phyloP scores from a whole-genome alignment of 2,329 filamentous ascomycete genomes.

The Ustulina deusta region DNA sequence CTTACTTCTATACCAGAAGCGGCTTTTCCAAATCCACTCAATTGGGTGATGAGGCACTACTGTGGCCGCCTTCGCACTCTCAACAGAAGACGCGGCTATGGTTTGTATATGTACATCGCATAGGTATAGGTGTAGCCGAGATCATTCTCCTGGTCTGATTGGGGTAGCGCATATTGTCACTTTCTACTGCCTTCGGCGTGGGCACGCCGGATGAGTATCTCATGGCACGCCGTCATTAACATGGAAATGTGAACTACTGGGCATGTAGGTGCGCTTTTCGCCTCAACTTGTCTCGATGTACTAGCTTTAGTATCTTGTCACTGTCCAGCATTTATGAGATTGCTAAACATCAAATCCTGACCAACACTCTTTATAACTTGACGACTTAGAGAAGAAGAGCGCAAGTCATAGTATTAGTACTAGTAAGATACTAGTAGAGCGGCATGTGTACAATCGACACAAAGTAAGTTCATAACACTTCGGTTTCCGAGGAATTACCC shows the following conservation, averaged over 20 bases:
- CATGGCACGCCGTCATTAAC: constrained; percentile 7
- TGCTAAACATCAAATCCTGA: not conserved
- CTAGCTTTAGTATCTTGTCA: not conserved
- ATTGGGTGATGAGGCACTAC: constrained; percentile 19
- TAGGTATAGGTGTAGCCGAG: not conserved
- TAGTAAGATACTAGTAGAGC: not conserved
- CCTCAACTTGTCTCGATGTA: constrained; percentile 7
- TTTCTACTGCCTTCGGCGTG: not conserved
- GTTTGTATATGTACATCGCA: not conserved
- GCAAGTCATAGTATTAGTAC: not conserved
- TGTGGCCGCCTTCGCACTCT: constrained; percentile 17
- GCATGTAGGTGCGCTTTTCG: not conserved
- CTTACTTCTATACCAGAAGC: constrained; percentile 24
- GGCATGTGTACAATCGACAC: constrained; percentile 8
- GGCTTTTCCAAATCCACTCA: constrained; percentile 8
- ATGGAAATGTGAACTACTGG: not conserved
- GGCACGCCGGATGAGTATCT: not conserved
- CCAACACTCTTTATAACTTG: not conserved
- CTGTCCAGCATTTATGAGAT: too few relatives aligned
- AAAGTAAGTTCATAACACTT: constrained; percentile 19
- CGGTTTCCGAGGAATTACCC: constrained; percentile 38
- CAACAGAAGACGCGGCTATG: not conserved
- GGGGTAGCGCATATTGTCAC: not conserved
- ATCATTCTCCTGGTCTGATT: not conserved
- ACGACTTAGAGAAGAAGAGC: not conserved